Evolutionary conservation across 768 basidiomycete species (phyloP).

Genomic region (Pisolithus tinctorius): DNA sequence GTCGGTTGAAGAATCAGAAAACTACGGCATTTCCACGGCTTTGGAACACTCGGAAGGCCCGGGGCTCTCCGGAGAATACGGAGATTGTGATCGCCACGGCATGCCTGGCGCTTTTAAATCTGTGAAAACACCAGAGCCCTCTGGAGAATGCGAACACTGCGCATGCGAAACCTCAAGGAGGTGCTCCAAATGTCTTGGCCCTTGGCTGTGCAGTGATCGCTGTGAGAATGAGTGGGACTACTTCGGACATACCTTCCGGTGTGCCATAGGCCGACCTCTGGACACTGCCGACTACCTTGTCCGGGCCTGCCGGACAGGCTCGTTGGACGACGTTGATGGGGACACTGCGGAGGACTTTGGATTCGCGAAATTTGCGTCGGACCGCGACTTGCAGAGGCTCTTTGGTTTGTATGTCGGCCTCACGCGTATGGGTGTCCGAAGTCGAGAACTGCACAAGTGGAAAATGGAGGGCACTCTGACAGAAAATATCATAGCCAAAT

Average conservation of each 20-base stretch:
- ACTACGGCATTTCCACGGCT: too few species aligned
- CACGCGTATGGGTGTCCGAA: constrained; percentile 13
- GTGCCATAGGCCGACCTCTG: not conserved
- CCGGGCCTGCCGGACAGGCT: not conserved
- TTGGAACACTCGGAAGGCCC: too few species aligned
- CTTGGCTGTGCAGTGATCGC: not conserved
- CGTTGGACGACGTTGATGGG: constrained; percentile 19
- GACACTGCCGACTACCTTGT: constrained; percentile 1
- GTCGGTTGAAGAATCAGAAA: too few species aligned
- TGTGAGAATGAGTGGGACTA: not conserved
- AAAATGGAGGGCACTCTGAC: constrained; percentile 22
- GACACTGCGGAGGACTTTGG: constrained; percentile 30
- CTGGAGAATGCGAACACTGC: not conserved
- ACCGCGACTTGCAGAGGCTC: constrained; percentile 12
- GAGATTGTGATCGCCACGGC: not conserved
- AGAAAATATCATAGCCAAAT: constrained; percentile 24
- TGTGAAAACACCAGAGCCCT: not conserved
- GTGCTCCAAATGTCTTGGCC: not conserved
- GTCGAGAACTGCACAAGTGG: constrained; percentile 26
- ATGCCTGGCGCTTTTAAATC: not conserved
- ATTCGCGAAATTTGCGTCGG: constrained; percentile 17
- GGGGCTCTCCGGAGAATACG: too few species aligned
- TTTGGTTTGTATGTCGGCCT: constrained; percentile 28
- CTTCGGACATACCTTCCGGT: not conserved
- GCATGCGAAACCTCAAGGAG: not conserved